Conservation (phyloP, 2,329 filamentous ascomycete genomes). For the Aspergillus intermedius region DNA sequence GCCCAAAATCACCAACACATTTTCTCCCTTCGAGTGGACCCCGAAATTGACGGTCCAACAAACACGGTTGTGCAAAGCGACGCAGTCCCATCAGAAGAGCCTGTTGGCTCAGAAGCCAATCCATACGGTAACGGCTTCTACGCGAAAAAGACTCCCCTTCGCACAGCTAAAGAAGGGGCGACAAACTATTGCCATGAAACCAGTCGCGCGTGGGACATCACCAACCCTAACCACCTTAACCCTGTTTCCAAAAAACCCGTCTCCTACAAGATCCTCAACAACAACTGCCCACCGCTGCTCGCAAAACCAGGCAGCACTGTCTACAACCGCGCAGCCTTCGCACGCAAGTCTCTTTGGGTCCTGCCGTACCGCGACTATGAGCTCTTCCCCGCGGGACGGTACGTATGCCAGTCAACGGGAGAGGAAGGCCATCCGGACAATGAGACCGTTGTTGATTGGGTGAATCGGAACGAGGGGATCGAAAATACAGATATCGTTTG, state of each 20-base stretch:
- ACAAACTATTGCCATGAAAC: constrained; percentile 48
- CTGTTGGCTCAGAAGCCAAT: constrained; percentile 61
- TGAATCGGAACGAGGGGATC: constrained; percentile 44
- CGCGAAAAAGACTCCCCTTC: constrained; percentile 40
- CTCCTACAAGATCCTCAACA: constrained; percentile 23
- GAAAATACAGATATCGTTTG: constrained; percentile 52
- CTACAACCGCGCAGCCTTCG: constrained; percentile 54
- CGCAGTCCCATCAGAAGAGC: constrained; percentile 38
- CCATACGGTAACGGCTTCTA: constrained; percentile 58
- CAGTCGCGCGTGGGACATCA: constrained; percentile 27
- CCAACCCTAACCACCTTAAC: constrained; percentile 20
- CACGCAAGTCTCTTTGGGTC: constrained; percentile 54
- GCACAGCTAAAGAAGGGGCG: constrained; percentile 41
- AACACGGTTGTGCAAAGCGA: constrained; percentile 60
- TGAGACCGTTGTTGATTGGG: constrained; percentile 38
- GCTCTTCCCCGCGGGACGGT: constrained; percentile 54
- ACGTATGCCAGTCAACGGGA: constrained; percentile 53
- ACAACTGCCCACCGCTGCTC: constrained; percentile 30
- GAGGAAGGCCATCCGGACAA: constrained; percentile 32
- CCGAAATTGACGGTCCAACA: constrained; percentile 73
- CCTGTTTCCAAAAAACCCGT: constrained; percentile 18
- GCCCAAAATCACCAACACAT: constrained; percentile 93
- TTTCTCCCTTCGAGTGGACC: constrained; percentile 79
- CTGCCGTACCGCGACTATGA: constrained; percentile 53
- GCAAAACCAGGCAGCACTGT: constrained; percentile 49